phyloP scores from a whole-genome alignment of 2,329 filamentous ascomycete species.

The Fusarium vanettenii region DNA sequence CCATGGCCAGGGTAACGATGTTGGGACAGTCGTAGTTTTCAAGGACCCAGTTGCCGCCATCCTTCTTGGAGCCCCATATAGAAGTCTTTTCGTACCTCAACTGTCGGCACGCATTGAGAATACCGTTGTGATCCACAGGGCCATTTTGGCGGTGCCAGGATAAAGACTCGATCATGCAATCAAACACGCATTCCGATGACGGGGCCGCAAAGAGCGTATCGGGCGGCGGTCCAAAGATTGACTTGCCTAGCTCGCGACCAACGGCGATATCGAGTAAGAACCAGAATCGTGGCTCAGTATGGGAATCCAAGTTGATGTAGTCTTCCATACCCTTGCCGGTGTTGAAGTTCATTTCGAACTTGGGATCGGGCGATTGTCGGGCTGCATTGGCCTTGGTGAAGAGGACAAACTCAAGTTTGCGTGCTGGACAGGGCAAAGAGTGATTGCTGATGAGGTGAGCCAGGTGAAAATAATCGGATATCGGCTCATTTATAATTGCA shows the following conservation, averaged over 20 bases:
- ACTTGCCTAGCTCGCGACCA: conserved; percentile 4
- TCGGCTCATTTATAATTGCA: not conserved
- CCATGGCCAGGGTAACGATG: not conserved
- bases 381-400: not conserved
- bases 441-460: not conserved
- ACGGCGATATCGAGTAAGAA: conserved; percentile 19
- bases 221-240: not conserved
- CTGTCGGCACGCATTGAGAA: conserved; percentile 15
- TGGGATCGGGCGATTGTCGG: not conserved
- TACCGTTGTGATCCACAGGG: not conserved
- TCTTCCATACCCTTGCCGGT: conserved; percentile 7
- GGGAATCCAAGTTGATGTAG: conserved; percentile 8
- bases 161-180: conserved; percentile 9
- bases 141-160: conserved; percentile 18
- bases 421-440: conserved; percentile 1
- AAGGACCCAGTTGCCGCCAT: not conserved
- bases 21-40: not conserved
- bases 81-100: not conserved
- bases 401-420: conserved; percentile 18
- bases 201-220: not conserved
- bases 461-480: not conserved
- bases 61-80: not conserved
- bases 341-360: conserved; percentile 24
- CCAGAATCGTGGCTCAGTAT: conserved; percentile 14
- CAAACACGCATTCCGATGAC: not conserved